Base-by-base conservation (phyloP, 768 basidiomycete species). In the Suillus paluster region DNA sequence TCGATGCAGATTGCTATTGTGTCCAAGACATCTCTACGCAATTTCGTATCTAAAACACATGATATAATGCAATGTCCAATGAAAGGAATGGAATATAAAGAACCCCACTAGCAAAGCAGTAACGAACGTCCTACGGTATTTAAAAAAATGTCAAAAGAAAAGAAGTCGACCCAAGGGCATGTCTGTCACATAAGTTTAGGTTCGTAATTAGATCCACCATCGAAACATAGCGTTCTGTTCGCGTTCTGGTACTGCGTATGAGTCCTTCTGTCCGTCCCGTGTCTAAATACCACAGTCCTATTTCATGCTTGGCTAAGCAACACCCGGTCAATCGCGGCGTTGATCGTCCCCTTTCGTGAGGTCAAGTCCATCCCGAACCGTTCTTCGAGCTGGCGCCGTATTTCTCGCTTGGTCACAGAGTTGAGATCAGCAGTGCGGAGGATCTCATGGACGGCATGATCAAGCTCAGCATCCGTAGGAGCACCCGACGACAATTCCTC, bases 321-420 rank as follows among this genome's bases (percentile, higher is more conserved):
- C 46, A 86, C 80, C 58, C 87, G 80, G 70, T 94, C 92, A 64
- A 95, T 94, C 15, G 87, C 83, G 53, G 86, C 81, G 66, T 95
- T 95, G 75, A 95, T 92, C 30, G 81, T 80, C 30, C 80, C 78
- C 75, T 95, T 93, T 60, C 89, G 84, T 25, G 85, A 66, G 14
- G 86, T 84, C 61, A 98, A 76, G 72, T 92, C 91, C 79, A 88
- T 86, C 38, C 89, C 90, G 71, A 90, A 97, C 63, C 83, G 83
- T 63, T 87, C 86, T 76, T 98, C 96, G 39, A 99, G 80, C 70
- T 87, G 86, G 60, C 87, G 82, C 42, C 97, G 85, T 56, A 99
- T 89, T 67, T 90, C 92, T 67, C 96, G 88, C 80, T 99, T 99
- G 57, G 97, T 98, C 61, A 97, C 83, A 12, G 87, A 86, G 71